phyloP scores from a whole-genome alignment of 352 stramenopile species.

The Phytophthora ohioensis region DNA sequence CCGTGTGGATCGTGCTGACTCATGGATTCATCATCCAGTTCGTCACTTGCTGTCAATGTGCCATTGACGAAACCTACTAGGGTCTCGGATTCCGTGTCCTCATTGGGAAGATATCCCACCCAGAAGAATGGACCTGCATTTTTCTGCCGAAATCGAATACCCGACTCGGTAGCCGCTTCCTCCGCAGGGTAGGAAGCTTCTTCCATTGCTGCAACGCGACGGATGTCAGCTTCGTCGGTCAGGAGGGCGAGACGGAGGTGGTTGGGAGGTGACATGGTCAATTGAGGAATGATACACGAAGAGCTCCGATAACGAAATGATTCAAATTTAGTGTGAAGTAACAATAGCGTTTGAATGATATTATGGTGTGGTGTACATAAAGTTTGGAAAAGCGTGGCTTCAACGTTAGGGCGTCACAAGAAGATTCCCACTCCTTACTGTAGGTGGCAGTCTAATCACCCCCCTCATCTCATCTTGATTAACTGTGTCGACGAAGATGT shows the following conservation, averaged over 20 bases:
- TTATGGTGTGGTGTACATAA: neutral
- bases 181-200: slow-evolving; percentile 82
- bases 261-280: slow-evolving; percentile 13
- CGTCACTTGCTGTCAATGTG: slow-evolving; percentile 65
- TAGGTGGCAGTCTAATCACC: too few relatives aligned
- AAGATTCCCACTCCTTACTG: too few relatives aligned
- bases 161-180: slow-evolving; percentile 83
- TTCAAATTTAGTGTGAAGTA: slow-evolving; percentile 3
- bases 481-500: too few relatives aligned
- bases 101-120: slow-evolving; percentile 36
- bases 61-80: slow-evolving; percentile 93
- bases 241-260: slow-evolving; percentile 30
- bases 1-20: slow-evolving; percentile 78
- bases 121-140: slow-evolving; percentile 82
- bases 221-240: slow-evolving; percentile 43
- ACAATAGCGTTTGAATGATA: neutral
- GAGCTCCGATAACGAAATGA: slow-evolving; percentile 9
- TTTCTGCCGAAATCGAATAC: slow-evolving; percentile 87
- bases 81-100: slow-evolving; percentile 13
- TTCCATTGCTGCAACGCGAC: slow-evolving; percentile 60
- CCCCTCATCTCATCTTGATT: too few relatives aligned
- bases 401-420: neutral
- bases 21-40: slow-evolving; percentile 82
- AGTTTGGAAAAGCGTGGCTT: neutral
- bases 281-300: slow-evolving; percentile 21